Evolutionary conservation across 2,329 filamentous ascomycete genomes (phyloP).

Genomic region (Talaromyces piceae): DNA sequence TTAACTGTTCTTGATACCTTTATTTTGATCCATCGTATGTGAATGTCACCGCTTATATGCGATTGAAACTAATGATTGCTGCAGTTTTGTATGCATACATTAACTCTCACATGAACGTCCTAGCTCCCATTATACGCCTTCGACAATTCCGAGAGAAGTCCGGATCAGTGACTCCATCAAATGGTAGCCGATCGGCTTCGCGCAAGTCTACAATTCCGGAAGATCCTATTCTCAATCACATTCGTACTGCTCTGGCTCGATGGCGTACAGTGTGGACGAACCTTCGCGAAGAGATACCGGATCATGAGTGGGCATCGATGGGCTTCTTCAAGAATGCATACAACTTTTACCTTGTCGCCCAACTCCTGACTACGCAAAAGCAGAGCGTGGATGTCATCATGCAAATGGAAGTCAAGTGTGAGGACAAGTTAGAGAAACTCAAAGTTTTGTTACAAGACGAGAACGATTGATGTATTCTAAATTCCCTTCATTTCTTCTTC

Average conservation of each 20-base stretch:
- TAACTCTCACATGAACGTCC: conserved; percentile 33
- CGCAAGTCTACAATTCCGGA: conserved; percentile 19
- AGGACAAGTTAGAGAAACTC: conserved; percentile 36
- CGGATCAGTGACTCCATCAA: conserved; percentile 8
- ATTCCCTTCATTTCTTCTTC: background rate
- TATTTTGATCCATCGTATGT: conserved; percentile 36
- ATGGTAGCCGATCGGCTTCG: background rate
- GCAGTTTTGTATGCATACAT: conserved; percentile 35
- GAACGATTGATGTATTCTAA: conserved; percentile 17
- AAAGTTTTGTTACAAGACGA: conserved; percentile 34
- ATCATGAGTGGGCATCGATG: conserved; percentile 32
- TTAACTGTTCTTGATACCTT: conserved; percentile 36
- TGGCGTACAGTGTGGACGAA: conserved; percentile 34
- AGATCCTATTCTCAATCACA: conserved; percentile 23
- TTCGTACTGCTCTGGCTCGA: conserved; percentile 28
- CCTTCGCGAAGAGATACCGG: conserved; percentile 24
- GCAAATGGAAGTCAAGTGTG: conserved; percentile 38
- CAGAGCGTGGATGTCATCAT: conserved; percentile 38
- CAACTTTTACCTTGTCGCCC: conserved; percentile 38
- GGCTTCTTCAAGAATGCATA: conserved; percentile 38
- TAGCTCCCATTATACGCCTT: conserved; percentile 22
- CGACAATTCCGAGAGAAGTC: conserved; percentile 9
- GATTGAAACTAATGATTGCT: background rate
- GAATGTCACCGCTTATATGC: background rate
- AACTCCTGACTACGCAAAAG: conserved; percentile 35